These are phyloP conservation scores for Calonectria honghensis DNA, from an alignment of 2,329 filamentous ascomycete genomes.

Conservation along the genomic window DNA sequence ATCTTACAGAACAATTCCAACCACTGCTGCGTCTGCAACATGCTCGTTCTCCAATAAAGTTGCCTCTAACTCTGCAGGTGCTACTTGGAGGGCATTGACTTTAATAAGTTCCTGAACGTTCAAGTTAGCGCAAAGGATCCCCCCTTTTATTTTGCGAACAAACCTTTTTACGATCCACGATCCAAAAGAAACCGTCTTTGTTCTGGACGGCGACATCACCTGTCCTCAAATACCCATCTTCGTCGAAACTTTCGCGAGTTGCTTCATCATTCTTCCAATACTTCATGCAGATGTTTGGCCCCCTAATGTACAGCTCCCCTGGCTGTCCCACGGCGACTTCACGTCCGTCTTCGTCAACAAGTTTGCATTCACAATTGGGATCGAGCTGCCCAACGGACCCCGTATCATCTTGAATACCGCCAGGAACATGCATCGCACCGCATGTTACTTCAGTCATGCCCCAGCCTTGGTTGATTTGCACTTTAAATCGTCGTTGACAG, in stretches of 20 bases:
- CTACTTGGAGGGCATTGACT: constrained; percentile 76
- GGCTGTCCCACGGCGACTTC: constrained; percentile 68
- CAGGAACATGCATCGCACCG: constrained; percentile 65
- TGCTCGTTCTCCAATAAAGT: constrained; percentile 70
- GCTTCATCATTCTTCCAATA: constrained; percentile 76
- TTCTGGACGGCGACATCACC: constrained; percentile 74
- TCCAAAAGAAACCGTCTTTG: constrained; percentile 67
- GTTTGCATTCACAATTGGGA: constrained; percentile 72
- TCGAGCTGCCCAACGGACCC: constrained; percentile 71
- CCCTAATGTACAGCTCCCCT: constrained; percentile 73
- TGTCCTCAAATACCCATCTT: constrained; percentile 75
- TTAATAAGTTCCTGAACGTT: constrained; percentile 73
- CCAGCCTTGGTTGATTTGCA: constrained; percentile 72
- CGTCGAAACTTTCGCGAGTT: constrained; percentile 69
- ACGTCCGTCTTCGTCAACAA: constrained; percentile 71
- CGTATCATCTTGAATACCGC: constrained; percentile 59
- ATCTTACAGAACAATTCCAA: constrained; percentile 69
- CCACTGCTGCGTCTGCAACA: constrained; percentile 72
- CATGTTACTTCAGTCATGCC: constrained; percentile 76
- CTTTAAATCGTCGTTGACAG: constrained; percentile 64
- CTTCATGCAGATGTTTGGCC: constrained; percentile 74
- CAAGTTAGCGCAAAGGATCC: not conserved
- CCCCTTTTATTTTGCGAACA: not conserved
- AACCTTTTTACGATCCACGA: constrained; percentile 69
- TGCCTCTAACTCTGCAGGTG: constrained; percentile 75